Evolutionary conservation across 441 rosid genomes (phyloP).

Genomic region (Erodium moschatum): DNA sequence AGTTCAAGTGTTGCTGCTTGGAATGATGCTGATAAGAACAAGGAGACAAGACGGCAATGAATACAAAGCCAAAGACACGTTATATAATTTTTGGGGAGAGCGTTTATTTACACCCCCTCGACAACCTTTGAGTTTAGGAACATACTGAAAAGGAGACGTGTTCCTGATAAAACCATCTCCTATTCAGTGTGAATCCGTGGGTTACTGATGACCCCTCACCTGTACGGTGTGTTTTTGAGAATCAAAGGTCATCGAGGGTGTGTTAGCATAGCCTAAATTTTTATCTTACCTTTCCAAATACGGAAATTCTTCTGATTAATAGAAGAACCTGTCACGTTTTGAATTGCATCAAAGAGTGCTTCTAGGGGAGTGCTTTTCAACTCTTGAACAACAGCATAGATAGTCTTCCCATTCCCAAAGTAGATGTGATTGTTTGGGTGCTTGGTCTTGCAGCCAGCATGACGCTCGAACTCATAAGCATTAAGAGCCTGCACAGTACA

Average conservation of each 20-base stretch:
- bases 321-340: conserved; percentile 52
- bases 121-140: too few relatives aligned
- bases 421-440: conserved; percentile 74
- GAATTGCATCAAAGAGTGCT: conserved; percentile 47
- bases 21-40: conserved; percentile 41
- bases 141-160: too few relatives aligned
- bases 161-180: too few relatives aligned
- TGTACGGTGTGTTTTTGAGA: too few relatives aligned
- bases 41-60: conserved; percentile 6
- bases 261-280: neutral
- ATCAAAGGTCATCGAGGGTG: too few relatives aligned
- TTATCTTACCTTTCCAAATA: conserved; percentile 52
- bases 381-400: conserved; percentile 66
- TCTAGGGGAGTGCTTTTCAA: conserved; percentile 56
- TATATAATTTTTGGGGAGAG: too few relatives aligned
- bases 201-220: too few relatives aligned
- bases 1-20: conserved; percentile 72
- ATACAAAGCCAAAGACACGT: neutral
- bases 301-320: conserved; percentile 65
- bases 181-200: too few relatives aligned
- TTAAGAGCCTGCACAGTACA: conserved; percentile 41
- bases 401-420: conserved; percentile 71
- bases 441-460: conserved; percentile 68
- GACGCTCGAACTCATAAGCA: conserved; percentile 69
- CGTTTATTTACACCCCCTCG: too few relatives aligned